Base-by-base conservation (phyloP, 441 rosid species). In the Biscutella laevigata region DNA sequence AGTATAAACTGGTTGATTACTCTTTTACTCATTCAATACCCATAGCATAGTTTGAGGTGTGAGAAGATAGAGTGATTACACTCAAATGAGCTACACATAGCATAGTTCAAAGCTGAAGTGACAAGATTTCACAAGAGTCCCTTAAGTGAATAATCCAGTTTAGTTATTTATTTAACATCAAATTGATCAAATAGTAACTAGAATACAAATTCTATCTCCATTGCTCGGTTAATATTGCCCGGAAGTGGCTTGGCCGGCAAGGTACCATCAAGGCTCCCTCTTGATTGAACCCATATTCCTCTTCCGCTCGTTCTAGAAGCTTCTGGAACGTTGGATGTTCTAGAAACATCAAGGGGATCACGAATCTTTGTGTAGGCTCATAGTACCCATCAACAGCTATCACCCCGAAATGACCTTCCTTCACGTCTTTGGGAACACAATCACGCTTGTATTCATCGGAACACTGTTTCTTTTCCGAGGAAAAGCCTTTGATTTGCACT, bases 381-480 rank as follows among this genome's bases (percentile, higher is more conserved):
- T 77, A 38, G 30, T 8, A 46, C 2, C 74, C 79, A 21, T 69
- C 72, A 37, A 60, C 73, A 0, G 83, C 81, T 40, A 82, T 62
- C 27, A 79, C 88, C 4, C 75, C 81, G n/a, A 86, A 75, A 53
- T 86, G 90, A 5, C 86, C 90, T 73, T 82, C 77, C 40, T 82
- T 79, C 10, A 84, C 86, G 63, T 84, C 94, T 59, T 68, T 58
- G 1, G 89, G 83, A 39, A 82, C 79, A 29, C 41, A 55, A 22
- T 22, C 45, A 26, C 27, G 50, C 41, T 13, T 27, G 16, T 62
- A 43, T 39, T 68, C 73, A 13, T 61, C 64, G 12, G 11, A 19
- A 62, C 24, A 39, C 24, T 32, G 57, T 43, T 72, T 71, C 71
- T 66, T 67, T 62, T 49, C 61, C 60, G 24, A 59, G 9, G 39